Evolutionary conservation across 1,139 yeast species (phyloP).

Genomic region (Saccharomyces hybrid): DNA sequence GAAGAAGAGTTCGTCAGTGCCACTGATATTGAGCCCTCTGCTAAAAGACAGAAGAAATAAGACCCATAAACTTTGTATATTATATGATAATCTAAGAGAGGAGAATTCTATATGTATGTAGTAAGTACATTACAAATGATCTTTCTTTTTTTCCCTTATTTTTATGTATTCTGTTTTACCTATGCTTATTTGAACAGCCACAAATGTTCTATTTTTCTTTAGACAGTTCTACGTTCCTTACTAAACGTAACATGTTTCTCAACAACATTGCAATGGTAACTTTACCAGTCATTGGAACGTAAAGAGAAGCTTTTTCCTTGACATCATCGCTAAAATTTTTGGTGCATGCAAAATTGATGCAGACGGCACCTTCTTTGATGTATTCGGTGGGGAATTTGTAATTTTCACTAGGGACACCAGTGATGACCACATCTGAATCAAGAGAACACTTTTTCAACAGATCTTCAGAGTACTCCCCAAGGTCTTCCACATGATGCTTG

Average conservation of each 20-base stretch:
- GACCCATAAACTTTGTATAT: slow-evolving; percentile 6
- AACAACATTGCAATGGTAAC: slow-evolving; percentile 91
- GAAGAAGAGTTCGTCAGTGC: slow-evolving; percentile 54
- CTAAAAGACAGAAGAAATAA: slow-evolving; percentile 35
- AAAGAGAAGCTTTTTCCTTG: slow-evolving; percentile 77
- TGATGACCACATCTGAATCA: slow-evolving; percentile 81
- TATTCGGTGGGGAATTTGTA: slow-evolving; percentile 82
- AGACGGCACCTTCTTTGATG: slow-evolving; percentile 80
- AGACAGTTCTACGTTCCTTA: slow-evolving; percentile 45
- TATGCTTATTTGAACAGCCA: not conserved
- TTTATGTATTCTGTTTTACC: not conserved
- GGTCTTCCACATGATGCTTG: slow-evolving; percentile 77
- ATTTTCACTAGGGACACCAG: slow-evolving; percentile 81
- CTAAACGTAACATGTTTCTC: slow-evolving; percentile 74
- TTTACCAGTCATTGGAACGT: slow-evolving; percentile 93
- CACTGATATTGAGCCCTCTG: slow-evolving; percentile 38
- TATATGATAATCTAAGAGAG: not conserved
- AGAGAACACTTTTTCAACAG: slow-evolving; percentile 56
- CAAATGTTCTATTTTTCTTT: slow-evolving; percentile 1
- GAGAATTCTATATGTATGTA: not conserved
- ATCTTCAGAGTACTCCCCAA: slow-evolving; percentile 39
- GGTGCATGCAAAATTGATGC: slow-evolving; percentile 81
- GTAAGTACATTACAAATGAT: not conserved
- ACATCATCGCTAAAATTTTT: slow-evolving; percentile 74
- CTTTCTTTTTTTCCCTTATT: not conserved